phyloP scores from a whole-genome alignment of 106 monocot species.

The Amphibolis antarctica region DNA sequence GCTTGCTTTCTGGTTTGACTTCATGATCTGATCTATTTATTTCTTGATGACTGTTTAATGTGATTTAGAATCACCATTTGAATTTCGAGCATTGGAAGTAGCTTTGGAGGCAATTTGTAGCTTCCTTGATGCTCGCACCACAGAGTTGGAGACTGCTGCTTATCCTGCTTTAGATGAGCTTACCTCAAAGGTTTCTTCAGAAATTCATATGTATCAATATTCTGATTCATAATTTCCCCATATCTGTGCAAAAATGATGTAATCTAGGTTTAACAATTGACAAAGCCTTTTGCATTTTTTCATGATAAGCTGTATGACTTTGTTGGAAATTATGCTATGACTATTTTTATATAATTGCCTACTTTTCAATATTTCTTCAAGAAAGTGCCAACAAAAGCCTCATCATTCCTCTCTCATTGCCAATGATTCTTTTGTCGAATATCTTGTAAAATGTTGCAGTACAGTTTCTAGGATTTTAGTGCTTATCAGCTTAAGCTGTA shows the following conservation, averaged over 20 bases:
- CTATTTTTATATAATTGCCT: too few species aligned
- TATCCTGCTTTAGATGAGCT: constrained; percentile 96
- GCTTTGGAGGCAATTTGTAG: constrained; percentile 95
- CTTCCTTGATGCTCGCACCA: constrained; percentile 80
- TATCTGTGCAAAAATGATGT: background rate
- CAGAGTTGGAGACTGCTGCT: constrained; percentile 80
- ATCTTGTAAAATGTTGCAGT: too few species aligned
- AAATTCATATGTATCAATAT: background rate
- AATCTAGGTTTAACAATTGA: too few species aligned
- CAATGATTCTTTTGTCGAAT: too few species aligned
- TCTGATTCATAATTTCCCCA: background rate
- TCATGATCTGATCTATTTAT: background rate
- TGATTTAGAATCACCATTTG: constrained; percentile 84
- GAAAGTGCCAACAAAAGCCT: too few species aligned
- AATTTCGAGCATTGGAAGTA: constrained; percentile 91
- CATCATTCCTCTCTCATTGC: too few species aligned
- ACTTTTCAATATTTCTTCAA: too few species aligned
- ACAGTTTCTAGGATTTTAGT: too few species aligned
- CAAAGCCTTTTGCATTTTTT: too few species aligned
- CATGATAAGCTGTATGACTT: too few species aligned
- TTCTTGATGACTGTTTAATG: background rate
- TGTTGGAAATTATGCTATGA: too few species aligned
- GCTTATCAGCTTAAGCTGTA: too few species aligned
- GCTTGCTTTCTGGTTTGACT: background rate
- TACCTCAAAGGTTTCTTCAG: constrained; percentile 58